These are phyloP conservation scores for Sungouiella thailandica DNA, from an alignment of 805 yeast genomes.

Conservation along the genomic window DNA sequence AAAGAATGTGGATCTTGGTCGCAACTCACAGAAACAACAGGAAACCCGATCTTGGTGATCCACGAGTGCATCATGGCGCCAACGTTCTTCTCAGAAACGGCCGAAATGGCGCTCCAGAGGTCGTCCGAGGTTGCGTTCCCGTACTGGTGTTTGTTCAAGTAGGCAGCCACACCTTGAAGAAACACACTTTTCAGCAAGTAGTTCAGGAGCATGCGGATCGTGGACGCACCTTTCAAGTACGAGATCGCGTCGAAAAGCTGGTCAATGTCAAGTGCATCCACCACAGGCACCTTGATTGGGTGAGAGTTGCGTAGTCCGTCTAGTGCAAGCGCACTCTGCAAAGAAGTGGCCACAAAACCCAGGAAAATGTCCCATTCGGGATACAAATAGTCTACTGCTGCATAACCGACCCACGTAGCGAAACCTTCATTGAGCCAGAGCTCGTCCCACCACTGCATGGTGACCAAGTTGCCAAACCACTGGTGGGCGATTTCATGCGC, in stretches of 20 bases:
- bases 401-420: constrained; percentile 81
- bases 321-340: constrained; percentile 47
- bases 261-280: constrained; percentile 71
- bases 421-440: constrained; percentile 88
- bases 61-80: constrained; percentile 58
- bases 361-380: constrained; percentile 82
- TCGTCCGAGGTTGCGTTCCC: constrained; percentile 72
- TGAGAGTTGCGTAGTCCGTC: constrained; percentile 64
- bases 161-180: constrained; percentile 66
- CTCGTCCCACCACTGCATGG: constrained; percentile 94
- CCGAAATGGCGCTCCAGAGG: constrained; percentile 64
- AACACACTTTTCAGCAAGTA: constrained; percentile 65
- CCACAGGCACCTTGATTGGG: constrained; percentile 79
- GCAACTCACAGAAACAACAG: constrained; percentile 58
- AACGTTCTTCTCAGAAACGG: constrained; percentile 59
- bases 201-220: constrained; percentile 70
- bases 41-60: constrained; percentile 73
- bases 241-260: constrained; percentile 82
- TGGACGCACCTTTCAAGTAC: constrained; percentile 75
- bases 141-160: constrained; percentile 57
- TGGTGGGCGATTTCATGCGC: constrained; percentile 88
- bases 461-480: constrained; percentile 86
- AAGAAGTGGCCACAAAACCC: constrained; percentile 45
- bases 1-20: no score
- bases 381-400: constrained; percentile 60